These are phyloP conservation scores for Cyclotella sp. DNA, from an alignment of 108 stramenopile species.

Conservation along the genomic window DNA sequence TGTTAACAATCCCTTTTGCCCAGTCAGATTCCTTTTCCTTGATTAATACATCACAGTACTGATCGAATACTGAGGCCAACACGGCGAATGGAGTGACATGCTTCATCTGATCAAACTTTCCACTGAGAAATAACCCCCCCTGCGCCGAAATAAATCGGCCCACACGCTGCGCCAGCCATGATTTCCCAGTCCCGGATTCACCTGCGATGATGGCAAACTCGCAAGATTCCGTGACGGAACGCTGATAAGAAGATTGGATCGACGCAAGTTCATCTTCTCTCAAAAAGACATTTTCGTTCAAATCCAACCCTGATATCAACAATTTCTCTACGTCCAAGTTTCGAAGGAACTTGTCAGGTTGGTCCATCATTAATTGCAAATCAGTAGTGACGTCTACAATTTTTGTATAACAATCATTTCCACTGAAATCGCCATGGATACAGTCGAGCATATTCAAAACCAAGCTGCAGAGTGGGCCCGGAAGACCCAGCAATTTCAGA, in stretches of 20 bases:
- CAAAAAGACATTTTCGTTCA: conserved; percentile 6
- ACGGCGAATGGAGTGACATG: conserved; percentile 6
- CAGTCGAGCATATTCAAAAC: conserved; percentile 28
- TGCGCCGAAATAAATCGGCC: not conserved
- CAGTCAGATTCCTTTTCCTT: not conserved
- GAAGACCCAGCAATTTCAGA: conserved; percentile 15
- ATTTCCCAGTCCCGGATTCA: not conserved
- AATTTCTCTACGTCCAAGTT: conserved; percentile 23
- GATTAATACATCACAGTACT: conserved; percentile 15
- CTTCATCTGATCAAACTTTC: conserved; percentile 24
- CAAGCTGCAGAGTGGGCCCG: conserved; percentile 23
- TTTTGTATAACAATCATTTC: conserved; percentile 15
- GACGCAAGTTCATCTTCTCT: conserved; percentile 24
- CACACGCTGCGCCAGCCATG: not conserved
- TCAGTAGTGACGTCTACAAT: conserved; percentile 30
- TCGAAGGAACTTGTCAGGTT: conserved; percentile 28
- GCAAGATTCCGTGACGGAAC: not conserved
- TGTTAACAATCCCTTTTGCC: not conserved
- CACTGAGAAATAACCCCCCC: conserved; percentile 20
- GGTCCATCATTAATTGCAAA: conserved; percentile 38
- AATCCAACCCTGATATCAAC: conserved; percentile 6
- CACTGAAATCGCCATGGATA: conserved; percentile 17
- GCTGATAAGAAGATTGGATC: conserved; percentile 9
- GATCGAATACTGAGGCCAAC: conserved; percentile 17
- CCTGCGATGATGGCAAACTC: conserved; percentile 7